Conservation (phyloP, 164 flowering plant genomes). For the Piper longum region DNA sequence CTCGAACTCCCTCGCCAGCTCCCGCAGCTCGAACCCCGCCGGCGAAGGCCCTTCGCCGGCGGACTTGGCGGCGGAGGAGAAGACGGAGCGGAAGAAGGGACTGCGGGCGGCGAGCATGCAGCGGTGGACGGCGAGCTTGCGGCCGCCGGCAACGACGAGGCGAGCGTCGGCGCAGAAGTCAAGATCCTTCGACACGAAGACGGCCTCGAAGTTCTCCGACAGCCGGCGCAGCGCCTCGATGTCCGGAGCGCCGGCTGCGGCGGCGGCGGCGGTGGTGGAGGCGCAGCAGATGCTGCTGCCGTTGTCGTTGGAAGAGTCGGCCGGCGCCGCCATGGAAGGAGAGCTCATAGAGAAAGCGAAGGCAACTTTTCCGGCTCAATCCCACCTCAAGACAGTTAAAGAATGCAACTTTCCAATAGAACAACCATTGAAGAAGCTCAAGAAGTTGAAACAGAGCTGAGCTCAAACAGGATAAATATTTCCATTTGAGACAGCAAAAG, state of each 20-base stretch:
- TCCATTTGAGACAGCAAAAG: too few relatives aligned
- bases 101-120: constrained; percentile 57
- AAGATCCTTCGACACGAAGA: constrained; percentile 22
- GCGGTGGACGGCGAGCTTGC: constrained; percentile 51
- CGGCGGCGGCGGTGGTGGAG: constrained; percentile 11
- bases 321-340: constrained; percentile 13
- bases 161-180: constrained; percentile 48
- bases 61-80: constrained; percentile 17
- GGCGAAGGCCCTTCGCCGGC: background rate
- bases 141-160: constrained; percentile 16
- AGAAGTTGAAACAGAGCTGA: too few relatives aligned
- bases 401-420: background rate
- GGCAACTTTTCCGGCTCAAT: background rate
- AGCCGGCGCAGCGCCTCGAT: constrained; percentile 33
- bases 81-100: constrained; percentile 35
- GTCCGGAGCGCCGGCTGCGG: constrained; percentile 17
- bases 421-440: too few relatives aligned
- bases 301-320: constrained; percentile 35
- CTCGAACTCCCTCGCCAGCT: constrained; percentile 37
- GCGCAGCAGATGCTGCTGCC: constrained; percentile 24
- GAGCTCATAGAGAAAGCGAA: background rate
- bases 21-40: constrained; percentile 38
- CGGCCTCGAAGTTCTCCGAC: constrained; percentile 35
- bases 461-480: too few relatives aligned
- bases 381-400: background rate